Conservation (phyloP, 208 protist species). For the Jaenimonas drosophilae region DNA sequence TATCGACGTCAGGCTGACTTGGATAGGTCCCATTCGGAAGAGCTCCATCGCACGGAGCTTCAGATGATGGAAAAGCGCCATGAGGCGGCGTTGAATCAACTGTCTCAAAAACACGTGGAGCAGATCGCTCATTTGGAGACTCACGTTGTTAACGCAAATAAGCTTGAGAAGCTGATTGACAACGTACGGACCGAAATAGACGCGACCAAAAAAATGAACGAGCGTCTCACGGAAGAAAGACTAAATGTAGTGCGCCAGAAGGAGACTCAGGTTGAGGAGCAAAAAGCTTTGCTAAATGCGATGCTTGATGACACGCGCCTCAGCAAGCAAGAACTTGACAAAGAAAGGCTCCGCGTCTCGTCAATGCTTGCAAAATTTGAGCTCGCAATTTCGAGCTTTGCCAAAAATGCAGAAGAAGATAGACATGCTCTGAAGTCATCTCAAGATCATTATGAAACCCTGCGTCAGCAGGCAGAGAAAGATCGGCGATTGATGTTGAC, state of each 20-base stretch:
- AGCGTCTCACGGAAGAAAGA: slow-evolving; percentile 54
- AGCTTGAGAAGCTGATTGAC: slow-evolving; percentile 52
- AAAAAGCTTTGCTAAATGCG: slow-evolving; percentile 31
- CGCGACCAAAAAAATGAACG: slow-evolving; percentile 48
- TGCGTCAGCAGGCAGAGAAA: slow-evolving; percentile 72
- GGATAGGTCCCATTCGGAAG: slow-evolving; percentile 47
- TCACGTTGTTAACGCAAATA: slow-evolving; percentile 46
- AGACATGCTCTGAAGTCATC: slow-evolving; percentile 46
- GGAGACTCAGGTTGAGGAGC: slow-evolving; percentile 49
- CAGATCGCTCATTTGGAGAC: slow-evolving; percentile 37
- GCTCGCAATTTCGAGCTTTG: slow-evolving; percentile 47
- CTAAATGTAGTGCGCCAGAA: slow-evolving; percentile 31
- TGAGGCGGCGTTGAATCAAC: slow-evolving; percentile 40
- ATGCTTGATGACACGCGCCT: slow-evolving; percentile 52
- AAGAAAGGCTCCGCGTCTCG: slow-evolving; percentile 52
- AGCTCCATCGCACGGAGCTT: slow-evolving; percentile 59
- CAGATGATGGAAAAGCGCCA: slow-evolving; percentile 59
- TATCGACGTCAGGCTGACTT: slow-evolving; percentile 51
- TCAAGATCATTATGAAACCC: slow-evolving; percentile 65
- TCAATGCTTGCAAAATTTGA: slow-evolving; percentile 75
- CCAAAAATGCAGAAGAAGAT: slow-evolving; percentile 64
- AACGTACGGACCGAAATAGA: slow-evolving; percentile 59
- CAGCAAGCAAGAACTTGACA: slow-evolving; percentile 44
- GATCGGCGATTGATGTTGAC: slow-evolving; percentile 64
- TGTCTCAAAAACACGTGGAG: slow-evolving; percentile 40